phyloP scores from a whole-genome alignment of 202 grass and related monocot genomes.

The Zoysia matrella region DNA sequence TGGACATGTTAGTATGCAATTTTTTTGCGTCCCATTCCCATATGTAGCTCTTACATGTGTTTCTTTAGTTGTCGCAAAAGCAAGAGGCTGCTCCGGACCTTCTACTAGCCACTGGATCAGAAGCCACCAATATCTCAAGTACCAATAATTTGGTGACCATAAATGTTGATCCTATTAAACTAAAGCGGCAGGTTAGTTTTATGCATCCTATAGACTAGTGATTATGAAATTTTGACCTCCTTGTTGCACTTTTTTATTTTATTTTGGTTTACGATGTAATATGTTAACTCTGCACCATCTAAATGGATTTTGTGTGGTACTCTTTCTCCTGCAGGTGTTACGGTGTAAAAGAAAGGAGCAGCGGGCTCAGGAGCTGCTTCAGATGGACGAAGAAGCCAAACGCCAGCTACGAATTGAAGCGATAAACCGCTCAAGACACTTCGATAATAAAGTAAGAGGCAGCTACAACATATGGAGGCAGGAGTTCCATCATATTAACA shows the following conservation, averaged over 20 bases:
- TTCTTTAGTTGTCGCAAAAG: constrained; percentile 15
- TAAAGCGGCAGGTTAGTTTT: constrained; percentile 51
- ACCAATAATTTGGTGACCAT: neutral
- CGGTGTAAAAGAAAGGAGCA: constrained; percentile 68
- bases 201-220: neutral
- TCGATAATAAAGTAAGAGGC: constrained; percentile 58
- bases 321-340: constrained; percentile 51
- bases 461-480: constrained; percentile 84
- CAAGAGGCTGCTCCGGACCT: neutral
- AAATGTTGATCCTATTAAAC: constrained; percentile 41
- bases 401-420: constrained; percentile 51
- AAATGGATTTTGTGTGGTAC: neutral
- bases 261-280: neutral
- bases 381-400: constrained; percentile 67
- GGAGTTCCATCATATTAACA: constrained; percentile 59
- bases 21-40: neutral
- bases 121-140: constrained; percentile 37
- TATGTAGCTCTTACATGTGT: neutral
- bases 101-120: constrained; percentile 7
- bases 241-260: neutral
- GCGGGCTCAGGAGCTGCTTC: constrained; percentile 58
- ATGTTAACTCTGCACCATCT: neutral
- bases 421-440: constrained; percentile 62
- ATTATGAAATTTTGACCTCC: neutral
- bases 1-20: neutral